Conservation (phyloP, 768 basidiomycete genomes). For the Amanita subjunquillea region DNA sequence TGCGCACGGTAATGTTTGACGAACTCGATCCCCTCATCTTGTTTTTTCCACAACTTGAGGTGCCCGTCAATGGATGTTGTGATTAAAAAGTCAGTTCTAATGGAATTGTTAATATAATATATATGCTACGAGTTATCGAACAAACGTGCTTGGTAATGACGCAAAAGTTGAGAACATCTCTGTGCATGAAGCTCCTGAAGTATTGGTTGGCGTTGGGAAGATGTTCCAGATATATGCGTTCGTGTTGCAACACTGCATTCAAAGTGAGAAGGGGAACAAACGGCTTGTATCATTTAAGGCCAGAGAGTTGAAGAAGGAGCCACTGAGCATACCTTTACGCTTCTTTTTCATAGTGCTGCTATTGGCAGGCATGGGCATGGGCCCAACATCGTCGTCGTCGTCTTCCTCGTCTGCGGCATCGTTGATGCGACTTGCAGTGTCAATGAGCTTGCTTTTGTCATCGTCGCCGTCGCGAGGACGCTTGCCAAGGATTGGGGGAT, state of each 20-base stretch:
- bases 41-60: slow-evolving; percentile 99
- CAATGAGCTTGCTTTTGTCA: slow-evolving; percentile 10
- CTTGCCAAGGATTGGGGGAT: slow-evolving; percentile 53
- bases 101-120: background rate
- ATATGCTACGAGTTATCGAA: background rate
- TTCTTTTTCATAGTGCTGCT: slow-evolving; percentile 42
- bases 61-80: slow-evolving; percentile 95
- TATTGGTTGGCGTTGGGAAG: slow-evolving; percentile 90
- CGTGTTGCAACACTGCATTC: slow-evolving; percentile 80
- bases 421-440: background rate
- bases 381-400: slow-evolving; percentile 69
- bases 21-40: slow-evolving; percentile 91
- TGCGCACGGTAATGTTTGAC: slow-evolving; percentile 98
- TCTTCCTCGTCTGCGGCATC: slow-evolving; percentile 27
- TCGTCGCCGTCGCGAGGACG: slow-evolving; percentile 33
- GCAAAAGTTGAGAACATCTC: slow-evolving; percentile 83
- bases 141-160: slow-evolving; percentile 76
- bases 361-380: slow-evolving; percentile 71
- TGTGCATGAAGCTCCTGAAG: slow-evolving; percentile 97
- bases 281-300: slow-evolving; percentile 24
- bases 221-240: slow-evolving; percentile 86
- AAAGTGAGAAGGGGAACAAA: slow-evolving; percentile 9
- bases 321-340: slow-evolving; percentile 56
- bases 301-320: slow-evolving; percentile 11
- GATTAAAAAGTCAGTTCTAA: slow-evolving; percentile 84